Percentiles rank a stretch among this genome's conserved stretches.
phyloP scores from a whole-genome alignment of 2,329 filamentous ascomycete genomes.

The Chaetomiaceae sp. region DNA sequence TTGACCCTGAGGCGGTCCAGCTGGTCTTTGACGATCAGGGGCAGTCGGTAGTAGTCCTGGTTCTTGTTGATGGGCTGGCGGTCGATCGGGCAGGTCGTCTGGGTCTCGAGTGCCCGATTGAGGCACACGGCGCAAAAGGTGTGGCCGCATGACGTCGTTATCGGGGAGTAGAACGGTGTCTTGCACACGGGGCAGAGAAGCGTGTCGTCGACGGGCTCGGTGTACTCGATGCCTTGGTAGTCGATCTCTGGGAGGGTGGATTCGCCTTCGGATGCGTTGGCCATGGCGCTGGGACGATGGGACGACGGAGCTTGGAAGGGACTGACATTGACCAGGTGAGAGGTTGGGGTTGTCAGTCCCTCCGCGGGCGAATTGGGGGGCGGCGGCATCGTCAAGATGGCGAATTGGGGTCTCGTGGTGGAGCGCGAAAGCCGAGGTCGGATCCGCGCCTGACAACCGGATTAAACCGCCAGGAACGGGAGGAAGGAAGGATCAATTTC shows the following conservation, averaged over 20 bases:
- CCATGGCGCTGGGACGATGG: conserved; percentile 1
- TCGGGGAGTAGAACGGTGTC: conserved; percentile 54
- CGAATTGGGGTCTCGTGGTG: not conserved
- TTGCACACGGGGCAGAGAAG: conserved; percentile 46
- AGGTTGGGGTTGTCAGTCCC: conserved; percentile 1
- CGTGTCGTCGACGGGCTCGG: conserved; percentile 31
- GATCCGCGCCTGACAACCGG: too few relatives aligned
- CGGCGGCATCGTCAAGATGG: not conserved
- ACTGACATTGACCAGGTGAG: not conserved
- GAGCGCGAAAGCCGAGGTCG: not conserved
- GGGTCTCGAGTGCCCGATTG: conserved; percentile 38
- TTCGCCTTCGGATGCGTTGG: conserved; percentile 8
- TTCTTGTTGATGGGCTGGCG: conserved; percentile 38
- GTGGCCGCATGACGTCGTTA: conserved; percentile 60
- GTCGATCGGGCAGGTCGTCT: conserved; percentile 53
- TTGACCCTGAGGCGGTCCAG: conserved; percentile 55
- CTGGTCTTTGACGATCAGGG: conserved; percentile 50
- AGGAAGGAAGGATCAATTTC: too few relatives aligned
- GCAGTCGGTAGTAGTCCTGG: conserved; percentile 32
- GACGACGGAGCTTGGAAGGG: not conserved
- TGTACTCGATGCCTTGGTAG: conserved; percentile 32
- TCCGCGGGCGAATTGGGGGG: conserved; percentile 23
- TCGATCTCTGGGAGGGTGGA: conserved; percentile 25
- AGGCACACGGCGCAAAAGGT: conserved; percentile 60
- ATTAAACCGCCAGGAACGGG: too few relatives aligned